Evolutionary conservation across 225 moss, liverwort and hornwort species (phyloP), one percentile per base, ranked within the genome.

Genomic region (Polytrichum commune): DNA sequence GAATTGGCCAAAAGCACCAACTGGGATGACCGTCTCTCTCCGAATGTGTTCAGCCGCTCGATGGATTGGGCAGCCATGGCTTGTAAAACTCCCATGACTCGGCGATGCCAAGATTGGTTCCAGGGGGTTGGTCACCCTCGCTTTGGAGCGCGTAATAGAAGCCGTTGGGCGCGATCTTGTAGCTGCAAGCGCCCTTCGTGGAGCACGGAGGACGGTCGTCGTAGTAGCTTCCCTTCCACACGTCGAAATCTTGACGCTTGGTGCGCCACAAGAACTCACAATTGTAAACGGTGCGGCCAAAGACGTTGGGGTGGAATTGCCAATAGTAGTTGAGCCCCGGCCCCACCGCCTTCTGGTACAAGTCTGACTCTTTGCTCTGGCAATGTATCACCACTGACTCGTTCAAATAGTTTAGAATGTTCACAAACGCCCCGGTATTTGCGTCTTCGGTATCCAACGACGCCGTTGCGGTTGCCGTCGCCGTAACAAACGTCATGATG

Each of bases 161-260:
- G 29, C 77, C 82, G 10, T 82, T 63, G 0, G 29, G 1, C n/a
- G 13, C 56, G 46, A 79, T 0, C 58, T 38, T 82, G 69, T 82
- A 85, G 5, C 18, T 62, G 67, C 85, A 82, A 4, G 74, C 33
- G 57, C 82, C 85, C 5, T 64, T 62, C 5, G 56, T 10, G n/a
- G 79, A 75, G 60, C 85, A 85, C 4, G n/a, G 28, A 25, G 72
- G 85, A 1, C 82, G 74, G 0, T 79, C 66, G 55, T 64, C 53
- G 28, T 82, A 79, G 54, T 58, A 69, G 28, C 76, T 82, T 4
- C 85, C 85, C 20, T 85, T 71, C 85, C 85, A 85, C 20, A 85
- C 85, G 0, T 82, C 73, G 56, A 85, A 85, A 0, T 72, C 72
- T 23, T 79, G 79, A 22, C 4, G 74, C 54, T 82, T 72, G 46